These are phyloP conservation scores for Suhomyces sp. DNA, from an alignment of 805 yeast species.

Conservation along the genomic window DNA sequence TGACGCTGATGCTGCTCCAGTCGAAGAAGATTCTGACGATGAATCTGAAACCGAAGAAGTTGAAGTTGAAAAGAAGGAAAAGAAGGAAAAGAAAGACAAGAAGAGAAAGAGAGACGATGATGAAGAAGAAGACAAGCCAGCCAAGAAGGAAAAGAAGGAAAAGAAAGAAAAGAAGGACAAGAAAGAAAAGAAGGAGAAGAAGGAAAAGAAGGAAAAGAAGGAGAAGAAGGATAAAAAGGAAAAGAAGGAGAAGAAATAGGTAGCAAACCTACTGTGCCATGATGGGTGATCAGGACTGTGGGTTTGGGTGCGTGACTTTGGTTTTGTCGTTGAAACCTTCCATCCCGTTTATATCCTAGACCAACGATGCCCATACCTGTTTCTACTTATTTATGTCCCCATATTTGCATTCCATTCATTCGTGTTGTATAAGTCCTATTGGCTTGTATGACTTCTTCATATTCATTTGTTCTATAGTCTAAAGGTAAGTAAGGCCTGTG, in stretches of 20 bases:
- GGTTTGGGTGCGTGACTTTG: constrained; percentile 1
- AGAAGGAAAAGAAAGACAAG: constrained; percentile 28
- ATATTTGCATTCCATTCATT: constrained; percentile 4
- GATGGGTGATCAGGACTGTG: neutral
- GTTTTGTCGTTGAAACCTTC: neutral
- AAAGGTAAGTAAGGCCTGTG: constrained; percentile 6
- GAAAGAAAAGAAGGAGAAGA: constrained; percentile 34
- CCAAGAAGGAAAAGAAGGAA: constrained; percentile 49
- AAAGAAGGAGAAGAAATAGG: constrained; percentile 16
- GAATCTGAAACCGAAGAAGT: constrained; percentile 32
- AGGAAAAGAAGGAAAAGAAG: constrained; percentile 23
- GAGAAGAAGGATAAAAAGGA: constrained; percentile 37
- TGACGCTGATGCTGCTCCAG: constrained; percentile 79
- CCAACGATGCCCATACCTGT: neutral
- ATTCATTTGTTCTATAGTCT: constrained; percentile 6
- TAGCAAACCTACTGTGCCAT: neutral
- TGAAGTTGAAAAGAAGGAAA: constrained; percentile 30
- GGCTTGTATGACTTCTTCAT: constrained; percentile 2
- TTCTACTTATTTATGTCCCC: neutral
- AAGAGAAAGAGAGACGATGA: constrained; percentile 20
- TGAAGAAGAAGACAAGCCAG: constrained; percentile 47
- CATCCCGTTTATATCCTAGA: neutral
- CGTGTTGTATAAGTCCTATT: neutral
- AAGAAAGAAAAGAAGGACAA: constrained; percentile 28
- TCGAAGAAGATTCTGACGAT: constrained; percentile 29